phyloP scores from a whole-genome alignment of 2,329 filamentous ascomycete species.

The Xylariales sp. region DNA sequence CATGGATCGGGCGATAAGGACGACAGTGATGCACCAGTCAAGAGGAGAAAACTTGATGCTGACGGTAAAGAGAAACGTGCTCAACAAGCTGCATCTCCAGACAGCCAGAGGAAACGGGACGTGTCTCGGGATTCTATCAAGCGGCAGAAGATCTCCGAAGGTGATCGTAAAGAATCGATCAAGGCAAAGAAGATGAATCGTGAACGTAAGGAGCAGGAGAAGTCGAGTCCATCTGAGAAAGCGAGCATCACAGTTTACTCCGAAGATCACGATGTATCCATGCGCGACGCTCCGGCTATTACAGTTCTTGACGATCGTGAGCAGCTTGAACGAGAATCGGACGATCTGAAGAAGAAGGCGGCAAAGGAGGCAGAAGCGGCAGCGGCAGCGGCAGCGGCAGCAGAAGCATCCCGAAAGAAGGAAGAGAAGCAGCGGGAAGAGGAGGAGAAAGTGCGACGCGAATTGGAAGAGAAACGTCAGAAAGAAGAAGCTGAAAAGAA shows the following conservation, averaged over 20 bases:
- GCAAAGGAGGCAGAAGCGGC: too few relatives aligned
- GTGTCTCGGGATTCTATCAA: constrained; percentile 36
- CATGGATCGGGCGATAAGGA: constrained; percentile 51
- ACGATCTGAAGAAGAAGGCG: constrained; percentile 28
- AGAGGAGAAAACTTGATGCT: constrained; percentile 53
- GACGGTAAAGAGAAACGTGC: constrained; percentile 47
- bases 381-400: constrained; percentile 21
- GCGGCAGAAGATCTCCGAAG: constrained; percentile 25
- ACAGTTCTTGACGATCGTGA: constrained; percentile 15
- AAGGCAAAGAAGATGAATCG: constrained; percentile 35
- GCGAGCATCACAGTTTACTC: constrained; percentile 52
- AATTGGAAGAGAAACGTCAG: constrained; percentile 19
- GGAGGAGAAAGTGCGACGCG: constrained; percentile 23
- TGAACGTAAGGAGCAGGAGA: constrained; percentile 37
- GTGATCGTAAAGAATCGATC: constrained; percentile 28
- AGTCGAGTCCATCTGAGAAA: constrained; percentile 38
- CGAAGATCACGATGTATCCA: constrained; percentile 52
- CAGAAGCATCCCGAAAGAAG: constrained; percentile 24
- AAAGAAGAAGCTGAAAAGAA: constrained; percentile 30
- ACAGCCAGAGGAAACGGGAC: constrained; percentile 39
- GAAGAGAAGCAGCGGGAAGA: constrained; percentile 23
- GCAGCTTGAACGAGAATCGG: constrained; percentile 30
- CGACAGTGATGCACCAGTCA: constrained; percentile 44
- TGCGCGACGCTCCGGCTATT: constrained; percentile 40
- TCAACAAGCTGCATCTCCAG: constrained; percentile 39